A percentile compares a stretch with the other conserved stretches of the same genome.
Conservation (phyloP, 805 yeast genomes). For the Deakozyma indianensis region DNA sequence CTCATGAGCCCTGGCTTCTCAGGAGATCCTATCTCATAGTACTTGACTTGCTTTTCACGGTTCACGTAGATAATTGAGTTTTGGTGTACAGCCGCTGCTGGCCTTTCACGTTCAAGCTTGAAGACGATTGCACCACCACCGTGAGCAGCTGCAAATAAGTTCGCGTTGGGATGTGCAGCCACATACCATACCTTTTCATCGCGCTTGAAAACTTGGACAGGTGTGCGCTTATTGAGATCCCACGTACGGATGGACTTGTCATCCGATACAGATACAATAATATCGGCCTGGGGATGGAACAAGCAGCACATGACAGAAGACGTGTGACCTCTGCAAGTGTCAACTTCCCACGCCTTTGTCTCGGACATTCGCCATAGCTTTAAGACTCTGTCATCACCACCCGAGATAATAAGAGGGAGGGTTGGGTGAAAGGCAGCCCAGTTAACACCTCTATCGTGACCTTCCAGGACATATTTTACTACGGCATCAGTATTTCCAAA, state of each 20-base stretch:
- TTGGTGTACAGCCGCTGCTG: conserved; percentile 65
- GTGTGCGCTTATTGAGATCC: conserved; percentile 90
- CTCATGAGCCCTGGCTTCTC: conserved; percentile 67
- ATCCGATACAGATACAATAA: conserved; percentile 86
- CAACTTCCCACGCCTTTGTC: conserved; percentile 98
- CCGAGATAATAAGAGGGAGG: conserved; percentile 84
- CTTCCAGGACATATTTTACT: conserved; percentile 91
- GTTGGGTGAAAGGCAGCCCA: conserved; percentile 99
- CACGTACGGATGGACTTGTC: conserved; percentile 93
- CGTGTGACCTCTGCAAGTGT: conserved; percentile 95
- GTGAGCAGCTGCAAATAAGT: conserved; percentile 91
- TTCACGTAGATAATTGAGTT: conserved; percentile 65
- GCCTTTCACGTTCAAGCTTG: conserved; percentile 94
- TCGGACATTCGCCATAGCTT: conserved; percentile 97
- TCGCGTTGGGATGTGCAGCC: conserved; percentile 77
- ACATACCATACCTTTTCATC: conserved; percentile 94
- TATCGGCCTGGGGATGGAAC: conserved; percentile 88
- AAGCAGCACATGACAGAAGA: conserved; percentile 79
- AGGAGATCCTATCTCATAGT: conserved; percentile 54
- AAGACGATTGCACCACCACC: conserved; percentile 97
- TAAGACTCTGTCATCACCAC: conserved; percentile 90
- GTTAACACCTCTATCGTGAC: conserved; percentile 96
- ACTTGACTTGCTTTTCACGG: conserved; percentile 73
- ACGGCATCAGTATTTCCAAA: conserved; percentile 91
- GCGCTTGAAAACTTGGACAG: conserved; percentile 86